Evolutionary conservation across 2,329 filamentous ascomycete species (phyloP), one percentile per base, ranked within the genome.

Genomic region (Neonectria neomacrospora): DNA sequence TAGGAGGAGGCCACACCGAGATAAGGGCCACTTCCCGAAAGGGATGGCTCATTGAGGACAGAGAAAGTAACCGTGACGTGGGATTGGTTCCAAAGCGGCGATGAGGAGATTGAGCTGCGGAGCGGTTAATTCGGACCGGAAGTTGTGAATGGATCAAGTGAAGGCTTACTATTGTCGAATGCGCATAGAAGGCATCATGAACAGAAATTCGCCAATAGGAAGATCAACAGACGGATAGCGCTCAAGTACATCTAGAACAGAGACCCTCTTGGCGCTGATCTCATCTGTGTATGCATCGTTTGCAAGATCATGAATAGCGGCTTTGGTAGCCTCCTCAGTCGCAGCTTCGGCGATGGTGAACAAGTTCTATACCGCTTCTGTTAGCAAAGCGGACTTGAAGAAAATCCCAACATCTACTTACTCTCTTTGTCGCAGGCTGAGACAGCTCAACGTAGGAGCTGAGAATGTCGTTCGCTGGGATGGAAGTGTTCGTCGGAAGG

Each of bases 181-280:
- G 11, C 91, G 88, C 88, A 96, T 91, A 0, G 91, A 89, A 1
- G 90, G 90, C 1, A 93, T 85, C 82, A 93, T 89, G 28, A 84
- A 81, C 10, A 95, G 81, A 79, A 91, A 94, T 14, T 85, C 78
- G 2, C 83, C 84, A 20, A 95, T 83, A 0, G 90, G 83, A 0
- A 94, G 75, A 2, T 84, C 78, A 41, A 91, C 80, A 0, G 81
- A 77, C 0, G 85, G 81, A 73, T 88, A 89, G 6, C 83, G 81
- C 71, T 91, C 88, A 1, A 94, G 82, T 2, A 94, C 80, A 66
- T 93, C 90, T 3, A 94, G 81, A 1, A 91, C 78, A 0, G 88
- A 90, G n/a, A 88, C 78, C 3, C 86, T 84, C 68, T 89, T 90
- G 22, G 78, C 75, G 20, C 79, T 77, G 55, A 88, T 78, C 28